Evolutionary conservation across 768 basidiomycete genomes (phyloP), one percentile per base, ranked within the genome.

Genomic region (Mycena floridula): DNA sequence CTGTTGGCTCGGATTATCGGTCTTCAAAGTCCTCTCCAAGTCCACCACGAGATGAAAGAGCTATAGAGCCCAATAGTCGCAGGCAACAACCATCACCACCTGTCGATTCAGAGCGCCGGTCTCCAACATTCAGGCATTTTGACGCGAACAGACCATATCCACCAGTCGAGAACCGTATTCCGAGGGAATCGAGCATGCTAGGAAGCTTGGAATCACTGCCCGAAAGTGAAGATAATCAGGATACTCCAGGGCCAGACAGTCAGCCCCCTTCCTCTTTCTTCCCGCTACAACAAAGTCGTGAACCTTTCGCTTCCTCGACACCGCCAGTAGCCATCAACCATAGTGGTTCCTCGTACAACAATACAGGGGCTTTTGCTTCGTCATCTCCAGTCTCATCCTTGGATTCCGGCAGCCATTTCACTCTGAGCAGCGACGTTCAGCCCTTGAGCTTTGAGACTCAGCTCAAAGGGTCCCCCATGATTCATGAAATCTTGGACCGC

Each of bases 361-460:
- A 60, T 36, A 68, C 59, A 15, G 69, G 70, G 23, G 65, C 70
- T 23, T 72, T 76, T 53, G 67, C 71, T 3, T 85, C 87, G 3
- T 71, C 80, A 3, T 90, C 88, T 2, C 88, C 88, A 6, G 85
- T 80, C 16, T 89, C 88, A 7, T 90, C 88, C 9, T 57, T 85
- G 52, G 84, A 81, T 58, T 89, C 88, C 9, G 80, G 74, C 42
- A 85, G 82, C 52, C 81, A 82, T 21, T 73, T 77, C 51, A 59
- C 76, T 16, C 62, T 73, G 12, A 68, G 67, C 47, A 54, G 61
- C 32, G 82, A 84, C 32, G 63, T 66, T 20, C 64, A 65, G 28
- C 50, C 62, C 8, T 66, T 63, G 38, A 74, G 60, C 50, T 80
- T 91, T 25, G 89, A 92, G 49, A 63, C 74, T 5, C 87, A 88